Conservation (phyloP, 176 grass and related monocot species). For the Thinopyrum elongatum region DNA sequence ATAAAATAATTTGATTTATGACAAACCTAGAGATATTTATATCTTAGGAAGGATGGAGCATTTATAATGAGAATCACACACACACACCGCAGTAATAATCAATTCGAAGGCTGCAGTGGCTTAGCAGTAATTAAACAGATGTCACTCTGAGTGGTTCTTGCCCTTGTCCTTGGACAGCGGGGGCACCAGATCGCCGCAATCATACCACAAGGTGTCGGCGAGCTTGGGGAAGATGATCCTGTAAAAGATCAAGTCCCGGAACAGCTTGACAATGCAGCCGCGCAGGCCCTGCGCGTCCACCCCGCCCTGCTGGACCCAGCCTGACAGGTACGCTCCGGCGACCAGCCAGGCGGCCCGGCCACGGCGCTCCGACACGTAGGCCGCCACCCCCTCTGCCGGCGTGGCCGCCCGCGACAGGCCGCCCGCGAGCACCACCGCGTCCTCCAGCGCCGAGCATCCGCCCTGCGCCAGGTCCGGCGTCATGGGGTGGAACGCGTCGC, state of each 20-base stretch:
- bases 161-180: neutral
- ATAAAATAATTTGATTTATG: too few relatives aligned
- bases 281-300: conserved; percentile 9
- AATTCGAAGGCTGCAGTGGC: too few relatives aligned
- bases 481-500: conserved; percentile 65
- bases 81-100: too few relatives aligned
- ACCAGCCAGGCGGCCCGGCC: conserved; percentile 40
- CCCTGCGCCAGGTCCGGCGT: conserved; percentile 57
- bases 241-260: conserved; percentile 53
- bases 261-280: conserved; percentile 10
- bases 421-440: conserved; percentile 38
- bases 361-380: conserved; percentile 28
- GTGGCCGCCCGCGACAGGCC: neutral
- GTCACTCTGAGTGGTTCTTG: neutral
- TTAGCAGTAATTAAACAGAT: too few relatives aligned
- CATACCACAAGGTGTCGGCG: conserved; percentile 28
- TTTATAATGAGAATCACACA: too few relatives aligned
- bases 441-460: conserved; percentile 54
- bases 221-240: conserved; percentile 45
- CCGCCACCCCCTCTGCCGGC: neutral
- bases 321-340: conserved; percentile 23
- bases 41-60: too few relatives aligned
- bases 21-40: too few relatives aligned
- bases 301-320: conserved; percentile 49
- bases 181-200: conserved; percentile 39